Percentiles rank a stretch among this genome's conserved stretches.
These are phyloP conservation scores for Ustilago curta DNA, from an alignment of 1,284 basidiomycete genomes.

Conservation along the genomic window DNA sequence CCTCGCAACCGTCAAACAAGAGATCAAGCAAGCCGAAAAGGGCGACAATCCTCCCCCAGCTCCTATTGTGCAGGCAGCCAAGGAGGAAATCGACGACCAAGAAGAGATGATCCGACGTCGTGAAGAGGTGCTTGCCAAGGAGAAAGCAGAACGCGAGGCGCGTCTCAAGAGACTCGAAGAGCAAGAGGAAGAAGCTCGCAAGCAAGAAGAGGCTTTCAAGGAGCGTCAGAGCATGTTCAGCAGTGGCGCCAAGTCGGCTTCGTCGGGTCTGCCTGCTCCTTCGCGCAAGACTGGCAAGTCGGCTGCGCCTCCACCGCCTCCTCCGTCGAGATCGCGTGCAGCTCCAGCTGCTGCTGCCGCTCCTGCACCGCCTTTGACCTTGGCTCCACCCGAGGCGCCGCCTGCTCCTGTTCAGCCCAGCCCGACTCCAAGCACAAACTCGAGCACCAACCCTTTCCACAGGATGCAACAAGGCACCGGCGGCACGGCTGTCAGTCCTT, in stretches of 20 bases:
- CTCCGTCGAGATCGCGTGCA: slow-evolving; percentile 45
- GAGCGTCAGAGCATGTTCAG: slow-evolving; percentile 57
- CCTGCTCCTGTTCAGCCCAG: slow-evolving; percentile 36
- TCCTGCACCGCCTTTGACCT: slow-evolving; percentile 35
- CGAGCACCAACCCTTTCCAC: slow-evolving; percentile 64
- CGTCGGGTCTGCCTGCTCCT: slow-evolving; percentile 56
- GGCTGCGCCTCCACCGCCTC: slow-evolving; percentile 44
- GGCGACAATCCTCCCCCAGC: slow-evolving; percentile 45
- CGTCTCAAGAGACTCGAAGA: slow-evolving; percentile 61
- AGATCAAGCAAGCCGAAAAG: slow-evolving; percentile 53
- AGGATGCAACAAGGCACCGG: slow-evolving; percentile 57
- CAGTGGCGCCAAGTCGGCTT: slow-evolving; percentile 33
- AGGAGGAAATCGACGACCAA: slow-evolving; percentile 57
- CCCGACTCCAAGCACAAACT: slow-evolving; percentile 30
- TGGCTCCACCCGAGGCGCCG: slow-evolving; percentile 22
- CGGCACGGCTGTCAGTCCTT: slow-evolving; percentile 25
- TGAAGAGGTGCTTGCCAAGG: slow-evolving; percentile 63
- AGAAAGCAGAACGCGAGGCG: slow-evolving; percentile 61
- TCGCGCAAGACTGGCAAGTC: slow-evolving; percentile 45
- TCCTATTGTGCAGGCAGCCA: slow-evolving; percentile 57
- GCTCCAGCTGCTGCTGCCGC: slow-evolving; percentile 48
- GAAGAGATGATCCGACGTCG: slow-evolving; percentile 63
- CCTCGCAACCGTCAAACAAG: slow-evolving; percentile 55
- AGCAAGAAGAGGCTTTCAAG: slow-evolving; percentile 63
- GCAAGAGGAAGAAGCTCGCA: slow-evolving; percentile 61